Evolutionary conservation across 805 yeast species (phyloP).

Genomic region (Nadsonia fulvescens): DNA sequence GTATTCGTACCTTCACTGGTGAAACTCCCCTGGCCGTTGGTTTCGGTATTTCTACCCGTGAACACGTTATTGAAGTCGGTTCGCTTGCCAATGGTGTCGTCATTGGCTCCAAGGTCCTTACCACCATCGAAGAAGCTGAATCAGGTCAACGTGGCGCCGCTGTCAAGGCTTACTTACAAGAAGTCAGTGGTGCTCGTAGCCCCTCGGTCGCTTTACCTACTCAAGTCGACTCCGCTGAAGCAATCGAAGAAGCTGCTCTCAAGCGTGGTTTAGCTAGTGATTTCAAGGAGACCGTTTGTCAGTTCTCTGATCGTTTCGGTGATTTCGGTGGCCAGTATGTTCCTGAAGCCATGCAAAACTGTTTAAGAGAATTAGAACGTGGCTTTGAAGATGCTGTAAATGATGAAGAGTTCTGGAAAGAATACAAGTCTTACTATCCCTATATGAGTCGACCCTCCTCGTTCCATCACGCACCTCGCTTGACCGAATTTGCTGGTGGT

Average conservation of each 20-base stretch:
- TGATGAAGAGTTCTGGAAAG: conserved; percentile 88
- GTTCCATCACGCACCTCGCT: conserved; percentile 77
- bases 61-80: conserved; percentile 71
- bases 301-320: conserved; percentile 68
- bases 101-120: conserved; percentile 75
- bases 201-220: conserved; percentile 3
- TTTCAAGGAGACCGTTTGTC: conserved; percentile 25
- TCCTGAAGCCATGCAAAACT: conserved; percentile 87
- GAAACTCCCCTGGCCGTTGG: conserved; percentile 84
- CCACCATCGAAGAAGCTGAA: conserved; percentile 45
- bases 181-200: conserved; percentile 39
- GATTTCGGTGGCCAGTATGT: conserved; percentile 97
- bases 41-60: conserved; percentile 89
- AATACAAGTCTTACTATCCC: conserved; percentile 63
- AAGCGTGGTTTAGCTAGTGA: conserved; percentile 5
- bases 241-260: conserved; percentile 5
- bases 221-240: conserved; percentile 3
- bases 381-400: conserved; percentile 80
- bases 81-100: conserved; percentile 84
- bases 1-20: conserved; percentile 61
- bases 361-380: conserved; percentile 72
- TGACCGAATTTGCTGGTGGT: conserved; percentile 83
- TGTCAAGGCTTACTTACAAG: conserved; percentile 50
- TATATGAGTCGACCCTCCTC: conserved; percentile 96
- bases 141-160: conserved; percentile 28